phyloP scores from a whole-genome alignment of 83 land plant species.

The Picea abies region DNA sequence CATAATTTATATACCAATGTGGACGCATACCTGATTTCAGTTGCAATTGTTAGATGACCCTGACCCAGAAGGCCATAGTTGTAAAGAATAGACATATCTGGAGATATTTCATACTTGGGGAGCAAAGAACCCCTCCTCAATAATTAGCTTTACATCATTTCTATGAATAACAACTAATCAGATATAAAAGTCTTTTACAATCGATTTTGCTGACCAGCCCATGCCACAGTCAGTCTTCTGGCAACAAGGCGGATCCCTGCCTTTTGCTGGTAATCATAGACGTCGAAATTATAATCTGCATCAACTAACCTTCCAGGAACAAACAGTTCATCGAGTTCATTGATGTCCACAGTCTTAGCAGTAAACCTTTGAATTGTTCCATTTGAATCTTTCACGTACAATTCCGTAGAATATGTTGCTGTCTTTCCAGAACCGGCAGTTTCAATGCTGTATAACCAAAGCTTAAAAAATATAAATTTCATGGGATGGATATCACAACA shows the following conservation, averaged over 20 bases:
- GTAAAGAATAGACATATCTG: no score
- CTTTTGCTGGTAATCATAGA: conserved; percentile 51
- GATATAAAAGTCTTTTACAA: no score
- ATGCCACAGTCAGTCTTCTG: conserved; percentile 26
- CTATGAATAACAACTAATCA: no score
- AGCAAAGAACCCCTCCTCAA: no score
- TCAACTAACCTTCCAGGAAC: conserved; percentile 50
- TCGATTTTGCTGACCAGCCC: neutral
- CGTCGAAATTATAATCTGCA: conserved; percentile 46
- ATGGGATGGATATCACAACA: neutral
- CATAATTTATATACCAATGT: no score
- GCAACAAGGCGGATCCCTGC: conserved; percentile 69
- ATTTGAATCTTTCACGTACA: conserved; percentile 43
- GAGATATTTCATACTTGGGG: no score
- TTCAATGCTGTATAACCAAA: conserved; percentile 44
- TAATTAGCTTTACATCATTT: no score
- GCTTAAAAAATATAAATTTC: neutral
- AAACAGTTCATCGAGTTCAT: conserved; percentile 46
- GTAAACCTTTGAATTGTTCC: conserved; percentile 35
- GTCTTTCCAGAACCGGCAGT: conserved; percentile 33
- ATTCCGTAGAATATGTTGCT: conserved; percentile 33
- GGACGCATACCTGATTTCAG: no score
- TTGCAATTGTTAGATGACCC: no score
- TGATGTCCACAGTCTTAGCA: conserved; percentile 31
- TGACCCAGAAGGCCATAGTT: no score